Evolutionary conservation across 768 basidiomycete species (phyloP), one percentile per base, ranked within the genome.

Genomic region (Tremella yokohamensis): DNA sequence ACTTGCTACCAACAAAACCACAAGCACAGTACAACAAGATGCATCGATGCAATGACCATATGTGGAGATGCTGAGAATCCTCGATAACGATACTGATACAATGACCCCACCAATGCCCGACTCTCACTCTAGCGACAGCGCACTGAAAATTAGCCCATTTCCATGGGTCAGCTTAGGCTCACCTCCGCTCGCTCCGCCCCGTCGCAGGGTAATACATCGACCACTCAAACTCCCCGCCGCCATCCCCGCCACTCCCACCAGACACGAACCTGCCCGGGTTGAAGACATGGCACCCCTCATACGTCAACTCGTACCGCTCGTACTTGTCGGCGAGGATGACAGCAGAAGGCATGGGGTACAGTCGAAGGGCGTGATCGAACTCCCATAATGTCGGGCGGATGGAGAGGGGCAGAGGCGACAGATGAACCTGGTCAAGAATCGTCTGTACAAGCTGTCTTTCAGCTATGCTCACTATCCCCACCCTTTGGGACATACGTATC

Each of bases 281-380:
- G 81, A 98, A 92, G 24, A 98, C 96, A 77, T 98, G 96, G 68
- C 96, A 98, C 11, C 91, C 91, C 58, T 93, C 92, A 75, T 99
- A 99, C 0, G 93, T 98, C 63, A 96, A 81, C 68, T 96, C 90
- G 75, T 90, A 99, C 48, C 88, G 84, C 73, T 96, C 93, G 71
- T 97, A 96, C 77, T 87, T 92, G 78, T 99, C 96, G 1, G 96
- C 96, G 12, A 99, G 83, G 29, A 98, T 81, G 18, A 98, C 90
- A 1, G 87, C 83, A 0, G 92, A 94, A 0, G 96, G 96, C 65
- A 96, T 81, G 19, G 96, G 96, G 72, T 98, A 98, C 25, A 99
- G 79, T 8, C 96, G 84, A 20, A 99, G 81, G 1, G 90, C 79
- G 70, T 98, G 93, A 72, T 98, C 94, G 74, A 85, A 89, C 69